A percentile compares a stretch with the other conserved stretches of the same genome.
These are phyloP conservation scores for Ehretia macrophylla DNA, from an alignment of 257 asterid genomes.

Conservation along the genomic window DNA sequence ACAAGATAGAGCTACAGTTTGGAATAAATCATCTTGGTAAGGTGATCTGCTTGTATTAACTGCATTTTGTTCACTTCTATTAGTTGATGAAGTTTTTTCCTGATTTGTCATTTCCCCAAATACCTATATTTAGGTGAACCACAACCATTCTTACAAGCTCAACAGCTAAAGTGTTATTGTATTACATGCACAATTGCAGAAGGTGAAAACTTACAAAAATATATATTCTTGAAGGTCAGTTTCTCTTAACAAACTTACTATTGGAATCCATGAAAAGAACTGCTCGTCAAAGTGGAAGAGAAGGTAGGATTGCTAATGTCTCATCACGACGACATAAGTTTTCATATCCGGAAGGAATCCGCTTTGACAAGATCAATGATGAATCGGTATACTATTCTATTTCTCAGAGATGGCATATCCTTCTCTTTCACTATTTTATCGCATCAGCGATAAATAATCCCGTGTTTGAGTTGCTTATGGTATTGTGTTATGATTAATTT, in stretches of 20 bases:
- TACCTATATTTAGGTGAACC: too few species aligned
- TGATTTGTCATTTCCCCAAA: too few species aligned
- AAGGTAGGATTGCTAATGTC: constrained; percentile 67
- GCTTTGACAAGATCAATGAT: constrained; percentile 50
- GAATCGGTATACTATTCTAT: constrained; percentile 34
- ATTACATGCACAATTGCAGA: background rate
- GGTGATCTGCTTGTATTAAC: background rate
- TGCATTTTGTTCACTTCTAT: too few species aligned
- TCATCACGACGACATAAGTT: constrained; percentile 63
- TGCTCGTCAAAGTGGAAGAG: constrained; percentile 34
- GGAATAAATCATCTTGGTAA: constrained; percentile 69
- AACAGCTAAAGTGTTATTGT: background rate
- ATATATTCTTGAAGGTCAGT: constrained; percentile 50
- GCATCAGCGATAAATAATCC: too few species aligned
- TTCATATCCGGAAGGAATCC: constrained; percentile 52
- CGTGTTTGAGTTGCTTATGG: too few species aligned
- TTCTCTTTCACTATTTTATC: background rate
- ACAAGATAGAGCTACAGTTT: constrained; percentile 64
- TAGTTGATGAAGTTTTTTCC: too few species aligned
- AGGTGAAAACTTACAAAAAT: background rate
- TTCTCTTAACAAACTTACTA: constrained; percentile 55
- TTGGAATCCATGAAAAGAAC: constrained; percentile 70
- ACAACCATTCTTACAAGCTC: too few species aligned
- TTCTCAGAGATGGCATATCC: background rate
- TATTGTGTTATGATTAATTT: too few species aligned